Evolutionary conservation across 768 basidiomycete species (phyloP), one percentile per base, ranked within the genome.

Genomic region (Lentinula raphanica): DNA sequence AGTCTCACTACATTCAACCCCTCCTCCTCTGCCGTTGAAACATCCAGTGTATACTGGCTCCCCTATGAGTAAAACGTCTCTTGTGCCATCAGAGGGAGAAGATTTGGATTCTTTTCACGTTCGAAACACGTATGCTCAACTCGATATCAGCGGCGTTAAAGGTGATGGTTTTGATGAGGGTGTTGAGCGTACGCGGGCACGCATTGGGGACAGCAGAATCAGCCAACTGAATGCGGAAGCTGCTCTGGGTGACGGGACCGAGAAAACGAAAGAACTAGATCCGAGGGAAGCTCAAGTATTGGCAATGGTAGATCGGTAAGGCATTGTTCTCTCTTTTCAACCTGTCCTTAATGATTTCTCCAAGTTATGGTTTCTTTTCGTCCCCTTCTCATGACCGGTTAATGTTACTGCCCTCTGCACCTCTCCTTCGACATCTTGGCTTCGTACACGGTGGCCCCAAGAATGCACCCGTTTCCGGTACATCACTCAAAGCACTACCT

Each of bases 111-210:
- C 87, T 6, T 90, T 90, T 64, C 87, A 91, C 69, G 88, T 95
- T 6, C 82, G 92, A 39, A 87, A 80, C 59, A 92, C 91, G 0
- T 95, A 98, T 68, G 96, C 94, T 0, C 83, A 90, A 61, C 79
- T 98, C n/a, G 93, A 98, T 49, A 74, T 81, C 9, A 81, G 81
- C 42, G 96, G 96, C n/a, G 95, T 98, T 36, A 89, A 85, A 67
- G 94, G 95, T 2, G 96, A 98, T 67, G 96, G 96, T 0, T 92
- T 86, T 71, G 90, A 93, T 64, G 94, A 96, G 63, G 96, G 96
- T 36, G 80, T 96, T 6, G 96, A 98, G 72, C 85, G 93, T 36
- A 98, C 95, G 27, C 81, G 96, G 59, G 90, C 92, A 23, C 77
- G 88, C 64, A 69, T 85, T 61, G 79, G 80, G 53, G 66, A 66